Conservation (phyloP, 805 yeast genomes). For the Wickerhamomyces silvicola region DNA sequence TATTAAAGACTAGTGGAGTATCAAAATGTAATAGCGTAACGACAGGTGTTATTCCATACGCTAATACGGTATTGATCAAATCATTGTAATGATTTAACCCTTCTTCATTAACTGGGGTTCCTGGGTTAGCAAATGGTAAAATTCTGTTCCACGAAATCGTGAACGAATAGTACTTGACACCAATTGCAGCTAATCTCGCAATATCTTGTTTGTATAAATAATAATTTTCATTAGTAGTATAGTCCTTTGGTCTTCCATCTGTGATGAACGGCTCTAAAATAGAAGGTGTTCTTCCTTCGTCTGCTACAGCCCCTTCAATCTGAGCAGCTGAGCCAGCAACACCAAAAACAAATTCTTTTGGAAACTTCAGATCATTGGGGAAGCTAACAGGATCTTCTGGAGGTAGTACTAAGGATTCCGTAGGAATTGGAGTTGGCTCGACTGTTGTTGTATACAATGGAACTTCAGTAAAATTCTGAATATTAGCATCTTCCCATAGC, state of each 20-base stretch:
- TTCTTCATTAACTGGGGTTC: background rate
- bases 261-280: background rate
- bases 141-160: constrained; percentile 1
- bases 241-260: background rate
- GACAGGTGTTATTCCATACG: background rate
- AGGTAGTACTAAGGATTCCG: background rate
- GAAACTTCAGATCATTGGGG: constrained; percentile 1
- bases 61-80: background rate
- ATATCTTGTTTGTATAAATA: background rate
- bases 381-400: background rate
- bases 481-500: constrained; percentile 1
- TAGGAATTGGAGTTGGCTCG: background rate
- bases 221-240: background rate
- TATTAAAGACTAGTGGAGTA: background rate
- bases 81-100: constrained; percentile 1
- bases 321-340: constrained; percentile 1
- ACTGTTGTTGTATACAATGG: background rate
- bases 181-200: constrained; percentile 1
- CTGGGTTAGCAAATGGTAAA: background rate
- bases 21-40: background rate
- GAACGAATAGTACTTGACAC: background rate
- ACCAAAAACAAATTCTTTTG: background rate
- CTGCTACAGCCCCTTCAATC: constrained; percentile 1
- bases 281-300: background rate
- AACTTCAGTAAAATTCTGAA: background rate